A percentile compares a stretch with the other conserved stretches of the same genome.
Evolutionary conservation across 352 stramenopile genomes (phyloP).

Genomic region (Pythium sukuiense): DNA sequence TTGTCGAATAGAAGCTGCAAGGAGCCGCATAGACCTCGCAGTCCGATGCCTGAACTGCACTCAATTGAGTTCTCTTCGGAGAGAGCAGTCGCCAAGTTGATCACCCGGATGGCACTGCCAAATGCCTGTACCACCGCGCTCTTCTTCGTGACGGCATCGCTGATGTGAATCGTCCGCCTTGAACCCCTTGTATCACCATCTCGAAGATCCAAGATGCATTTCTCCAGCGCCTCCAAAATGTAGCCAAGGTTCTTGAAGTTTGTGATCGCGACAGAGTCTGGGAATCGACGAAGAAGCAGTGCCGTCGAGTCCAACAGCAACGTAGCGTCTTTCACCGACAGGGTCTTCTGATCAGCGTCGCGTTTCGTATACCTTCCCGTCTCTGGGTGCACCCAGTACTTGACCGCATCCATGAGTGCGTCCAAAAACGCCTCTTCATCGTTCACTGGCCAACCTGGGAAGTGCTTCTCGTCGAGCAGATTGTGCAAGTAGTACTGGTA

Average conservation of each 20-base stretch:
- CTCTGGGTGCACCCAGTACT: constrained; percentile 74
- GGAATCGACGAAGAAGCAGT: constrained; percentile 71
- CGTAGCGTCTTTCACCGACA: constrained; percentile 71
- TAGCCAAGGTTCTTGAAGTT: constrained; percentile 66
- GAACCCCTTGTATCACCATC: constrained; percentile 43
- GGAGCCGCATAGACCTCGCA: constrained; percentile 73
- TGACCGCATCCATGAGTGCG: constrained; percentile 73
- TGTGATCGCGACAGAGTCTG: constrained; percentile 59
- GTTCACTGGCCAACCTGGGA: constrained; percentile 89
- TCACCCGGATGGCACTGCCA: constrained; percentile 69
- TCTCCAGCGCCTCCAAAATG: constrained; percentile 75
- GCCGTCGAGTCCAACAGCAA: constrained; percentile 71
- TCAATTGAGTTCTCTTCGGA: constrained; percentile 78
- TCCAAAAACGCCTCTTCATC: constrained; percentile 74
- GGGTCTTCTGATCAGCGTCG: constrained; percentile 54
- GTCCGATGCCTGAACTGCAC: constrained; percentile 68
- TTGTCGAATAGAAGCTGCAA: constrained; percentile 80
- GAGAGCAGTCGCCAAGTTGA: constrained; percentile 70
- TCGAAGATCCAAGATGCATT: constrained; percentile 76
- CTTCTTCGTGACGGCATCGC: constrained; percentile 59
- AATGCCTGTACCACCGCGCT: constrained; percentile 65
- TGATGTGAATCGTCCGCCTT: constrained; percentile 46
- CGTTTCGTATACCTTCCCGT: constrained; percentile 41
- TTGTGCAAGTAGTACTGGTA: constrained; percentile 90
- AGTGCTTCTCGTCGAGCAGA: constrained; percentile 80